Percentiles rank a stretch among this genome's conserved stretches.
Conservation (phyloP, 2,329 filamentous ascomycete genomes). For the Claviceps sp. region DNA sequence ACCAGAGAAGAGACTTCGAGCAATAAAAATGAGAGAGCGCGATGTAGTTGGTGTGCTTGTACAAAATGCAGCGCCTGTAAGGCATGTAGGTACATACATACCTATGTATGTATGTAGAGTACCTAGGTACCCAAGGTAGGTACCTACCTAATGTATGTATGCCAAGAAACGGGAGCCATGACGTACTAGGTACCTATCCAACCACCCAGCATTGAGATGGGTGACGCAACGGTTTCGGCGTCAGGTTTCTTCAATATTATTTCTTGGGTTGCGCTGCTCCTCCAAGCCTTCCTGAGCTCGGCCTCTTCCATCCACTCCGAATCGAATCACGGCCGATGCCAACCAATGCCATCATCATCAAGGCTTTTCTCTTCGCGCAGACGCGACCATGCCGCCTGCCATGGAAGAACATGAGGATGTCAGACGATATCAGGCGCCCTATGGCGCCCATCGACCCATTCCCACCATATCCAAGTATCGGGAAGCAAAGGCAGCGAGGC, state of each 20-base stretch:
- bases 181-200: conserved; percentile 1
- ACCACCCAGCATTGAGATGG: too few species aligned
- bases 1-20: too few species aligned
- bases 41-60: too few species aligned
- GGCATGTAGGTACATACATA: too few species aligned
- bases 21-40: too few species aligned
- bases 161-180: conserved; percentile 3
- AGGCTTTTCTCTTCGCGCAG: not conserved
- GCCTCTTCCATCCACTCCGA: not conserved
- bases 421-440: conserved; percentile 25
- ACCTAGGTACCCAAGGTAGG: too few species aligned
- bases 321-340: not conserved
- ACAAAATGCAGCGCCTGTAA: too few species aligned
- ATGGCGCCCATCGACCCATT: conserved; percentile 28
- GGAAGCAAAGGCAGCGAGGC: conserved; percentile 31
- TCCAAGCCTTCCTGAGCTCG: not conserved
- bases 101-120: too few species aligned
- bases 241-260: not conserved
- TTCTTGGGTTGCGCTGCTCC: not conserved
- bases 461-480: conserved; percentile 36
- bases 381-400: conserved; percentile 20
- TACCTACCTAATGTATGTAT: not conserved
- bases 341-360: not conserved
- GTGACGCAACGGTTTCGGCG: not conserved
- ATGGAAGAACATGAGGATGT: conserved; percentile 24